phyloP scores from a whole-genome alignment of 1,284 basidiomycete genomes.

The Athelia sp. region DNA sequence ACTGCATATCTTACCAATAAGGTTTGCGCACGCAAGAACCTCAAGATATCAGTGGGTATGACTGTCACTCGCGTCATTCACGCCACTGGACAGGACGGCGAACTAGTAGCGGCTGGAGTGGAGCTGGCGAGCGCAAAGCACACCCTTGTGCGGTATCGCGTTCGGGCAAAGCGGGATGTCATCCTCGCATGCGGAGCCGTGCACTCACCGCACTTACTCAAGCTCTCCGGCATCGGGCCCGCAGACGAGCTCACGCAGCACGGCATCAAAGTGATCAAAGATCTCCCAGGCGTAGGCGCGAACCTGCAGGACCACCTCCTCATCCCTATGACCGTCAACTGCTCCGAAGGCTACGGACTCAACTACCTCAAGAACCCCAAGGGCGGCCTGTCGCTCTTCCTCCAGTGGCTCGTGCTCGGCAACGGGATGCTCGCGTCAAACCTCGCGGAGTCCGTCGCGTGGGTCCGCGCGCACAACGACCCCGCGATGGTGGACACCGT shows the following conservation, averaged over 20 bases:
- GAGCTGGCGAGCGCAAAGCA: slow-evolving; percentile 18
- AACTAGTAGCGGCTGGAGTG: slow-evolving; percentile 21
- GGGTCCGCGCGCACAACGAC: slow-evolving; percentile 12
- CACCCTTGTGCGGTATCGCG: slow-evolving; percentile 16
- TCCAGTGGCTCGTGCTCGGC: slow-evolving; percentile 25
- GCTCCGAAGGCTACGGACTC: too few species aligned
- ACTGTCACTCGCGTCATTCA: slow-evolving; percentile 13
- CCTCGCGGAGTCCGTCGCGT: slow-evolving; percentile 18
- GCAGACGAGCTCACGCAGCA: slow-evolving; percentile 26
- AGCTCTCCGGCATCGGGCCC: slow-evolving; percentile 43
- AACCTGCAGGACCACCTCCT: slow-evolving; percentile 18
- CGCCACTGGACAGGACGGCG: slow-evolving; percentile 8
- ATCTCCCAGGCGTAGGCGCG: slow-evolving; percentile 35
- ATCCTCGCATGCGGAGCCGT: slow-evolving; percentile 34
- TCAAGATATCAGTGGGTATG: slow-evolving; percentile 27
- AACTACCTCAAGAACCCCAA: too few species aligned
- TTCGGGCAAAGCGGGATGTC: slow-evolving; percentile 28
- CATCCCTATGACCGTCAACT: too few species aligned
- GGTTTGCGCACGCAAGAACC: slow-evolving; percentile 29
- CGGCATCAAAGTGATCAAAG: slow-evolving; percentile 28
- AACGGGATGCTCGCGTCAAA: slow-evolving; percentile 24
- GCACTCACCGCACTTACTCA: slow-evolving; percentile 38
- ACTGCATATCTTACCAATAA: slow-evolving; percentile 28
- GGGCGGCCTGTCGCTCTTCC: slow-evolving; percentile 6
- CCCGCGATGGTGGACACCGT: neutral